These are phyloP conservation scores for Pseudisothecium myosuroides DNA, from an alignment of 225 moss, liverwort and hornwort species.

Conservation along the genomic window DNA sequence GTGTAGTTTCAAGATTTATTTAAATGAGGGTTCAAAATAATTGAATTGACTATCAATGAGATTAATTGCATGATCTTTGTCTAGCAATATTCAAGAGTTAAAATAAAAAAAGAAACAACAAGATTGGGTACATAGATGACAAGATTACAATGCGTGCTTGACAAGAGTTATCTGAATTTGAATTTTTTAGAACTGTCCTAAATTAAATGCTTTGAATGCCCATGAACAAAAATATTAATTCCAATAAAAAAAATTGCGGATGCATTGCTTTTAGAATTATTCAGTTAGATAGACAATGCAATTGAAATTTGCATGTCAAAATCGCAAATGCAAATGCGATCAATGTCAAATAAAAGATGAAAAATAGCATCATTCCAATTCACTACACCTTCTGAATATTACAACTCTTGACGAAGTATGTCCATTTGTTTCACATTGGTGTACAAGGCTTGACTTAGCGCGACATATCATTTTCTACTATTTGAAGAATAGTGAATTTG, in stretches of 20 bases:
- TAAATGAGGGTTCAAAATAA: not conserved
- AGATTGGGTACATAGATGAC: not conserved
- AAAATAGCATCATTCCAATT: not conserved
- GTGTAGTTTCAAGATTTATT: too few relatives aligned
- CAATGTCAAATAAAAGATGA: not conserved
- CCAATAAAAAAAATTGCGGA: not conserved
- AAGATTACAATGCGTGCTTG: not conserved
- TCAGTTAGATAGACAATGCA: not conserved
- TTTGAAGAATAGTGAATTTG: not conserved
- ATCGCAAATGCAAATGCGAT: not conserved
- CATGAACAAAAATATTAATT: not conserved
- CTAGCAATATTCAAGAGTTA: not conserved
- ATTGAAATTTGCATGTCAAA: not conserved
- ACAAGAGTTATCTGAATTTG: not conserved
- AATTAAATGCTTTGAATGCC: not conserved
- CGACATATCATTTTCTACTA: not conserved
- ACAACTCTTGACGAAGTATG: rapidly evolving
- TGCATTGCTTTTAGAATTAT: not conserved
- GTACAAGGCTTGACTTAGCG: not conserved
- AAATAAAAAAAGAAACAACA: not conserved
- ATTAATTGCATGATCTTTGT: not conserved
- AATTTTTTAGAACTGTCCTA: not conserved
- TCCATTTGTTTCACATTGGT: not conserved
- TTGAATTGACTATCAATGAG: not conserved
- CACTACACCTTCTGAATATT: not conserved